Base-by-base conservation (phyloP, 441 rosid genomes). In the Breynia disticha region DNA sequence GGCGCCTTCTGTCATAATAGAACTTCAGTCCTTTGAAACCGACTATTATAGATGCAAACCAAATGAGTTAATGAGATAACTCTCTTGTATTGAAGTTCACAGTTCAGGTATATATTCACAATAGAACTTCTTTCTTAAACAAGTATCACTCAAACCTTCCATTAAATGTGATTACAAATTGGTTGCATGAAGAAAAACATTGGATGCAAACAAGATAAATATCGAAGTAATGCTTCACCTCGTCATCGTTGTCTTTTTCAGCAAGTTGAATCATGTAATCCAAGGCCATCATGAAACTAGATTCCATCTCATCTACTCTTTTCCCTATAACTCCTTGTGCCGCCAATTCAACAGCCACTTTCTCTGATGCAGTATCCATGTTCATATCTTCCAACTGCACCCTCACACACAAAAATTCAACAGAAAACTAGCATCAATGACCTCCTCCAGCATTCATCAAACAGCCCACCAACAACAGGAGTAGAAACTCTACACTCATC, bases 321-420 rank as follows among this genome's bases (percentile, higher is more conserved):
- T 88, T 86, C 48, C 98, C 97, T 54, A 86, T 86, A 42, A 84
- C 96, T 72, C 96, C 95, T 60, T 86, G 97, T 19, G 96, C 97
- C 39, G 88, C 86, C 78, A 88, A 78, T 63, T 93, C 93, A 21
- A 88, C 88, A 3, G 95, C 96, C 56, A 88, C 90, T 67, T 71
- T 76, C 79, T 86, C 95, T 11, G 97, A 88, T 58, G 86, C 80
- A 62, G 86, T 94, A 70, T 88, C 79, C 84, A 88, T 91, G 64
- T 84, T 76, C 95, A 84, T 88, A 71, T 82, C 95, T 67, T 82
- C 69, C 69, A 88, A 68, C 90, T 86, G 69, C 54, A 65, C 62
- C 53, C 54, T 52, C 32, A 32, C 22, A 66, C 37, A 19, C 20
- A 52, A 22, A 52, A 22, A 61, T 47, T 32, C 19, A 14, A 39